These are phyloP conservation scores for Trichoderma lentiforme DNA, from an alignment of 2,329 filamentous ascomycete genomes.

Conservation along the genomic window DNA sequence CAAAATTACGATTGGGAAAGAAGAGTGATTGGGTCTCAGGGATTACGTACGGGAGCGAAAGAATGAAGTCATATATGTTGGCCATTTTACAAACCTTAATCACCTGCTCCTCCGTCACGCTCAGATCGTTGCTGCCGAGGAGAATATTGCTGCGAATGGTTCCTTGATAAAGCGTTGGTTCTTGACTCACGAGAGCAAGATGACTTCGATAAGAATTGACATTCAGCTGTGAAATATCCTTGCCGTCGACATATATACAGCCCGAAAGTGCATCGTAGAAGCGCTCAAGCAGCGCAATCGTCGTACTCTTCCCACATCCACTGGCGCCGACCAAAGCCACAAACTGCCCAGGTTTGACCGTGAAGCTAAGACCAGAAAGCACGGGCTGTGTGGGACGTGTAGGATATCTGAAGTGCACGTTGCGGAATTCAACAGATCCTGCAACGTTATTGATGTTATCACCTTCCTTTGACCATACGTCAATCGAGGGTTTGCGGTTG, in stretches of 20 bases:
- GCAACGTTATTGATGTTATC: neutral
- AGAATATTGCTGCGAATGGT: conserved; percentile 29
- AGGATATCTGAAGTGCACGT: conserved; percentile 66
- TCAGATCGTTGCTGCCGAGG: neutral
- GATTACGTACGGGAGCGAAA: conserved; percentile 33
- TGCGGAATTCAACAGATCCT: conserved; percentile 43
- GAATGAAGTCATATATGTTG: conserved; percentile 56
- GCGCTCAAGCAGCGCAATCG: conserved; percentile 30
- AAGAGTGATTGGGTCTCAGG: neutral
- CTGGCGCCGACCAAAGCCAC: conserved; percentile 70
- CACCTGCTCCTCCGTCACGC: neutral
- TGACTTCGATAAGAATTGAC: conserved; percentile 23
- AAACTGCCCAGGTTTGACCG: conserved; percentile 58
- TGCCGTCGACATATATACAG: neutral
- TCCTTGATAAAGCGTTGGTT: conserved; percentile 32
- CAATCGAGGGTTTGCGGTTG: neutral
- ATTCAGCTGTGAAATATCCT: conserved; percentile 16
- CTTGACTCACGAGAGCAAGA: conserved; percentile 27
- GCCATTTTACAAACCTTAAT: conserved; percentile 35
- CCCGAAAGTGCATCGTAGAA: conserved; percentile 24
- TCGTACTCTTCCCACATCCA: conserved; percentile 44
- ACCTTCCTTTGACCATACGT: neutral
- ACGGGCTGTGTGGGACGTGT: conserved; percentile 37
- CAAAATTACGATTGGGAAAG: neutral
- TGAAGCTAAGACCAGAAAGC: conserved; percentile 52